Percentiles rank a stretch among this genome's conserved stretches.
These are phyloP conservation scores for Sclerotinia glacialis DNA, from an alignment of 2,329 filamentous ascomycete genomes.

Conservation along the genomic window DNA sequence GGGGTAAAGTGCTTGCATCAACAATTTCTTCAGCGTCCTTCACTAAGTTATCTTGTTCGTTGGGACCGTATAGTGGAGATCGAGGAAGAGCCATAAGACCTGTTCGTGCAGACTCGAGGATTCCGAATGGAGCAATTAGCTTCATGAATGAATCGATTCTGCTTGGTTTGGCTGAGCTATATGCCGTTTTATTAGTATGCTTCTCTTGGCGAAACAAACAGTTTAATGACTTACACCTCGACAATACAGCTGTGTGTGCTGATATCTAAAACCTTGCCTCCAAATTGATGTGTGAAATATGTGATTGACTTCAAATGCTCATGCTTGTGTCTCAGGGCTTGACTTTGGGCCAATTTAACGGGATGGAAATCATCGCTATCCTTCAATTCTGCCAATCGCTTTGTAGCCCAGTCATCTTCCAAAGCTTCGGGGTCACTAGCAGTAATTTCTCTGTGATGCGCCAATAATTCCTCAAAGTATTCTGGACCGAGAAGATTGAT, in stretches of 20 bases:
- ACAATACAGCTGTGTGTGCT: constrained; percentile 99
- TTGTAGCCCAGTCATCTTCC: constrained; percentile 43
- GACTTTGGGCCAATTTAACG: constrained; percentile 76
- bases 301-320: constrained; percentile 96
- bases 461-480: constrained; percentile 95
- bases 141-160: constrained; percentile 98
- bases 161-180: constrained; percentile 75
- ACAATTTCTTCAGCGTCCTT: constrained; percentile 95
- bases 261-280: constrained; percentile 95
- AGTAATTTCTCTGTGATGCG: constrained; percentile 91
- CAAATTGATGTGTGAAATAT: constrained; percentile 94
- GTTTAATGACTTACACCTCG: constrained; percentile 68
- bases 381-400: constrained; percentile 28
- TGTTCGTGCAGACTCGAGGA: constrained; percentile 91
- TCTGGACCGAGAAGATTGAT: constrained; percentile 95
- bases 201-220: neutral
- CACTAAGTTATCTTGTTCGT: constrained; percentile 59
- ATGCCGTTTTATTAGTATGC: constrained; percentile 25
- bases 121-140: constrained; percentile 88
- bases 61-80: constrained; percentile 76
- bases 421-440: constrained; percentile 40
- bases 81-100: constrained; percentile 96
- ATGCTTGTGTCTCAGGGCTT: constrained; percentile 94
- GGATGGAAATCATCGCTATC: constrained; percentile 74
- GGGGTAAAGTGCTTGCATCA: constrained; percentile 88